Evolutionary conservation across 2,329 filamentous ascomycete genomes (phyloP).

Genomic region (Penicillium janthinellum): DNA sequence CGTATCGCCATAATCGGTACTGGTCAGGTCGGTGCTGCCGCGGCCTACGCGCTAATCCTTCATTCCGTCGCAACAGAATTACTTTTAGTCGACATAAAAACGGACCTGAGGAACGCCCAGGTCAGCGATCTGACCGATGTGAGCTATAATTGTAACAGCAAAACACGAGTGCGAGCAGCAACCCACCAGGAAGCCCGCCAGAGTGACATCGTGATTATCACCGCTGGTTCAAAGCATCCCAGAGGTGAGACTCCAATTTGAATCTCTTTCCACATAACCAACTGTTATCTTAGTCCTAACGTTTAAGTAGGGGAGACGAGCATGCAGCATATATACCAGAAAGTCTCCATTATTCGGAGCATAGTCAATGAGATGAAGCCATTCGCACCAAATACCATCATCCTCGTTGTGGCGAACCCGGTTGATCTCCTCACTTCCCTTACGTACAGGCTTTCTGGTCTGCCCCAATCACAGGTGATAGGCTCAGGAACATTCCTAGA

Average conservation of each 20-base stretch:
- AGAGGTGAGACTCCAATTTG: slow-evolving; percentile 29
- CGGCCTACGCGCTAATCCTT: slow-evolving; percentile 55
- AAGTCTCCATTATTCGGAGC: slow-evolving; percentile 49
- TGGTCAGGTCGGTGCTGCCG: slow-evolving; percentile 41
- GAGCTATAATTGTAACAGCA: slow-evolving; percentile 33
- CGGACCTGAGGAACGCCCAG: slow-evolving; percentile 46
- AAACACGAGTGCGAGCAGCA: slow-evolving; percentile 49
- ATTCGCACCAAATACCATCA: slow-evolving; percentile 50
- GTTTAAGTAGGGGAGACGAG: slow-evolving; percentile 44
- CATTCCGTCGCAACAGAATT: slow-evolving; percentile 54
- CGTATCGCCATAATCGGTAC: slow-evolving; percentile 53
- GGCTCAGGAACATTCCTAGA: slow-evolving; percentile 59
- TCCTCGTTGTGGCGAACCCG: slow-evolving; percentile 58
- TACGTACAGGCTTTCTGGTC: slow-evolving; percentile 50
- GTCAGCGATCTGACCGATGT: slow-evolving; percentile 57
- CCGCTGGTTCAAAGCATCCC: slow-evolving; percentile 56
- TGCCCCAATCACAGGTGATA: slow-evolving; percentile 54
- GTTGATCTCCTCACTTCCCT: slow-evolving; percentile 58
- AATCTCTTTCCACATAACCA: too few species aligned
- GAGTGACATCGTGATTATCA: slow-evolving; percentile 58
- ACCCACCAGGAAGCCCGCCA: slow-evolving; percentile 51
- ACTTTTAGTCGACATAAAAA: slow-evolving; percentile 55
- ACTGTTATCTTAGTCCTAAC: background rate
- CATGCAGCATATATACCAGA: slow-evolving; percentile 47
- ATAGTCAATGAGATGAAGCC: slow-evolving; percentile 54